A percentile compares a stretch with the other conserved stretches of the same genome.
Conservation (phyloP, 108 stramenopile species). For the Bacterosira constricta region DNA sequence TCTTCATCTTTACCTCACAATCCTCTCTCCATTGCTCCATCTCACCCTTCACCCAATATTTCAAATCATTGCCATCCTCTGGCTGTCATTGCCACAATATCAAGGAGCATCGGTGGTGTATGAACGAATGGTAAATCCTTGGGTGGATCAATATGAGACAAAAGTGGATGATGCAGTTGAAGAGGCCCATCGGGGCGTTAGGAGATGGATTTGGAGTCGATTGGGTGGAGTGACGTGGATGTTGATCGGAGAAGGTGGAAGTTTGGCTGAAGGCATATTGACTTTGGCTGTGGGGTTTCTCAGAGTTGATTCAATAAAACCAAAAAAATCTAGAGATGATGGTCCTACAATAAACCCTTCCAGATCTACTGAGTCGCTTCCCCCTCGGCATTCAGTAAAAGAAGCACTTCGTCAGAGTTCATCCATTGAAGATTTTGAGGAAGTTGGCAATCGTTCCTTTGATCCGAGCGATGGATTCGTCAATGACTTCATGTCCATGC, state of each 20-base stretch:
- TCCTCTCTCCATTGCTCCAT: conserved; percentile 38
- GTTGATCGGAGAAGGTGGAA: conserved; percentile 39
- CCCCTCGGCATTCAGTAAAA: conserved; percentile 34
- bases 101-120: conserved; percentile 45
- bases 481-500: conserved; percentile 36
- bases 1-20: conserved; percentile 34
- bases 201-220: conserved; percentile 22
- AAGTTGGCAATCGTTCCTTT: conserved; percentile 10
- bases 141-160: conserved; percentile 36
- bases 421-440: conserved; percentile 4
- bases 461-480: conserved; percentile 21
- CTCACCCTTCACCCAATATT: conserved; percentile 40
- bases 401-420: conserved; percentile 31
- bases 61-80: conserved; percentile 38
- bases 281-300: conserved; percentile 2
- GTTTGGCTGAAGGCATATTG: conserved; percentile 3
- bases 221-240: conserved; percentile 12
- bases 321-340: neutral
- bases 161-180: conserved; percentile 42
- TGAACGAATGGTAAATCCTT: conserved; percentile 33
- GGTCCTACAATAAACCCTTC: neutral
- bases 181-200: conserved; percentile 25
- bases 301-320: neutral
- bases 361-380: conserved; percentile 2
- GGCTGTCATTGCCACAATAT: conserved; percentile 43